phyloP scores from a whole-genome alignment of 805 yeast species.

The Zygosaccharomyces lentus region DNA sequence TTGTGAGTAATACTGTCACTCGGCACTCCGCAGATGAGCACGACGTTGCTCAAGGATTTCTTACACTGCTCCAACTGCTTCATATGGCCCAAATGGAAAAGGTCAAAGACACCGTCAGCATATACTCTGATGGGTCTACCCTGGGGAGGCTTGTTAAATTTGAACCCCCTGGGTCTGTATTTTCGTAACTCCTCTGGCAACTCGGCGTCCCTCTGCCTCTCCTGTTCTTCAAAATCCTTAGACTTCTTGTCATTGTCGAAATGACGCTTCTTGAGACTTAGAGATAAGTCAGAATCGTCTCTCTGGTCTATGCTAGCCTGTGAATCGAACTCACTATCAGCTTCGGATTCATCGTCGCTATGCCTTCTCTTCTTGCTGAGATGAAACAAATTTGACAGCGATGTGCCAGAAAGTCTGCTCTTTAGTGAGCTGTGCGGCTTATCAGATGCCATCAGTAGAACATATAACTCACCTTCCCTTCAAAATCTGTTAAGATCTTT shows the following conservation, averaged over 20 bases:
- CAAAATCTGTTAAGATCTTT: background rate
- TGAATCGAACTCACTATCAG: conserved; percentile 11
- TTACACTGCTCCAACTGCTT: conserved; percentile 95
- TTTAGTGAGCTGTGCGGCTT: conserved; percentile 19
- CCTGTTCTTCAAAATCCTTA: conserved; percentile 40
- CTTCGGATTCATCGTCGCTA: conserved; percentile 27
- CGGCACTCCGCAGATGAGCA: conserved; percentile 87
- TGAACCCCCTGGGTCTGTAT: conserved; percentile 75
- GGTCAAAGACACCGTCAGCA: conserved; percentile 97
- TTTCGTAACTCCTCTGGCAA: conserved; percentile 68
- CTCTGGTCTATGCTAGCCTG: conserved; percentile 9
- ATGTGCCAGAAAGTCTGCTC: conserved; percentile 28
- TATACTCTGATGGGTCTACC: conserved; percentile 89
- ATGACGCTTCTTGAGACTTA: conserved; percentile 19
- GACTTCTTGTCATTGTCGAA: conserved; percentile 17
- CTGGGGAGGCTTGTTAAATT: conserved; percentile 74
- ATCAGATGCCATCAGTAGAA: background rate
- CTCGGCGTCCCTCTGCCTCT: conserved; percentile 55
- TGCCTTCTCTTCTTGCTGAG: conserved; percentile 24
- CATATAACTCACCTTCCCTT: background rate
- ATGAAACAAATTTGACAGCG: conserved; percentile 34
- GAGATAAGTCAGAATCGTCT: conserved; percentile 2
- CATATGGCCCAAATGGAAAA: conserved; percentile 97
- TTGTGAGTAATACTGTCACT: conserved; percentile 87
- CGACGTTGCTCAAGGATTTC: conserved; percentile 79